Conservation (phyloP, 2,329 filamentous ascomycete genomes). For the Ceratocystiopsis minuta region DNA sequence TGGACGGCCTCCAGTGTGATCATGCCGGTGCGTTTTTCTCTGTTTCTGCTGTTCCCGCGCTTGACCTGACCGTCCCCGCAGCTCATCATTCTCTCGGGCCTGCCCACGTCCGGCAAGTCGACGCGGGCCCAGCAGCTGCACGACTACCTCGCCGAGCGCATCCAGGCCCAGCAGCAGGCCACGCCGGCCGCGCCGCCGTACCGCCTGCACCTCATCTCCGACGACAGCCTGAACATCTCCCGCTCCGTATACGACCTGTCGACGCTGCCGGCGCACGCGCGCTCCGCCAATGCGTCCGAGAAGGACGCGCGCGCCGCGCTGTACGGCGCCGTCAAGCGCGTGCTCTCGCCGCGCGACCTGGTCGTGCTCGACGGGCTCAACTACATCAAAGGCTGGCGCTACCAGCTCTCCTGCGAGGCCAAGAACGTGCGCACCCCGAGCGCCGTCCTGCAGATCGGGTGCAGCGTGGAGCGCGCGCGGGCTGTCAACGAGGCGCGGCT, state of each 20-base stretch:
- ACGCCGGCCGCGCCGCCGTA: constrained; percentile 21
- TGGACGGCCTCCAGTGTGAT: too few relatives aligned
- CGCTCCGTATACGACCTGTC: constrained; percentile 53
- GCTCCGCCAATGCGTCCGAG: constrained; percentile 56
- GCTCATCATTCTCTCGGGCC: constrained; percentile 50
- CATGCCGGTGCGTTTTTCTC: constrained; percentile 3
- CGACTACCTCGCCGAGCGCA: constrained; percentile 41
- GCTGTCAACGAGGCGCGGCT: constrained; percentile 44
- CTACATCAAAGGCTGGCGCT: constrained; percentile 82
- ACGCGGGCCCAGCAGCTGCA: constrained; percentile 48
- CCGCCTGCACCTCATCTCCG: constrained; percentile 56
- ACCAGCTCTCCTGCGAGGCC: constrained; percentile 71
- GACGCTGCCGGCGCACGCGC: constrained; percentile 36
- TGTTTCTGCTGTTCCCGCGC: background rate
- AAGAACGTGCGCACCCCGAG: constrained; percentile 61
- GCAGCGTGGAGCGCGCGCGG: constrained; percentile 30
- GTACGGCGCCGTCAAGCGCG: constrained; percentile 62
- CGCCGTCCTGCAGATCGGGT: constrained; percentile 53
- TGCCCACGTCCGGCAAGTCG: constrained; percentile 52
- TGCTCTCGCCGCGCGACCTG: constrained; percentile 53
- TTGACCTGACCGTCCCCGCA: constrained; percentile 13
- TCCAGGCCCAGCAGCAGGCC: constrained; percentile 20
- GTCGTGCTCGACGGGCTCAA: constrained; percentile 67
- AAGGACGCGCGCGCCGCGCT: constrained; percentile 65
- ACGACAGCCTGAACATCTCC: constrained; percentile 50